Evolutionary conservation across 2,329 filamentous ascomycete genomes (phyloP), one percentile per base, ranked within the genome.

Genomic region (Colletotrichum echinochloae): DNA sequence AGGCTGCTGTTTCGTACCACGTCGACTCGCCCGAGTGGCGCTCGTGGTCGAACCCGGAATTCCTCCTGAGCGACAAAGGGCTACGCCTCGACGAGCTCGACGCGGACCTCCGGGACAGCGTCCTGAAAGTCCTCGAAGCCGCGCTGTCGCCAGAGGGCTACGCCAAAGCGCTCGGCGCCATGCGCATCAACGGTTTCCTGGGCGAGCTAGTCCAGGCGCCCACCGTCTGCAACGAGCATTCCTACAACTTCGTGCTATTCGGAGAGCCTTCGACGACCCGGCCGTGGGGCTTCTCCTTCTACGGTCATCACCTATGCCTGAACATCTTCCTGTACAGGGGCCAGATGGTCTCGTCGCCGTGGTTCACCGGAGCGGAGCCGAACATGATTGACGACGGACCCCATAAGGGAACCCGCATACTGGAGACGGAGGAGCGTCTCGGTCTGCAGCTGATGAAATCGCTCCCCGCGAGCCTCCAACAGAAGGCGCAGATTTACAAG

Each of bases 331-430:
- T 90, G 65, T 87, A 90, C 76, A 83, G 83, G 39, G 79, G 82
- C 0, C 90, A 94, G 77, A 89, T 94, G 60, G 82, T 94, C 54
- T 84, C 94, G 3, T 89, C 88, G 0, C 93, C 93, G 0, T 93
- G 90, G 81, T 95, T 95, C 79, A 94, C 91, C 0, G 93, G 93
- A 65, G 93, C 93, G 0, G 93, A 95, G 79, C 93, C 93, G 0
- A 94, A 95, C 75, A 76, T 90, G 44, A 92, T 94, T 74, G 92
- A 94, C 73, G 79, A 80, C 0, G 91, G 92, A 0, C 86, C 86
- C 0, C 85, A 89, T 77, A 80, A 81, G 1, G 92, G 92, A 8
- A 92, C 90, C 0, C 82, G 87, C 4, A 93, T 94, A 65, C 80
- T 94, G 41, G 83, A 90, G 48, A 81, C 80, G 9, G 91, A 94